Evolutionary conservation across 768 basidiomycete species (phyloP).

Genomic region (Saitozyma podzolica): DNA sequence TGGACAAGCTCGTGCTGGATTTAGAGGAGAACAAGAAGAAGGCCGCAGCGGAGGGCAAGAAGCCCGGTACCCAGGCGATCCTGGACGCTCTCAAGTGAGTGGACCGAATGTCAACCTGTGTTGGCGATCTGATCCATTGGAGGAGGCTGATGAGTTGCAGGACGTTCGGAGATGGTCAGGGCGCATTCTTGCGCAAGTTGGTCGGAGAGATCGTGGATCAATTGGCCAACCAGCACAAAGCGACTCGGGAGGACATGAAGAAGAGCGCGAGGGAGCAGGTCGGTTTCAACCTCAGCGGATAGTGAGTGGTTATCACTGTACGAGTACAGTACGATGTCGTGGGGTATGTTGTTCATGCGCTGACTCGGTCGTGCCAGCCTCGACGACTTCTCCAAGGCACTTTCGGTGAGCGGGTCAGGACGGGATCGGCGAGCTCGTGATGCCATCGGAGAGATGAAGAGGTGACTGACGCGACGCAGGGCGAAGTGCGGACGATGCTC

Average conservation of each 20-base stretch:
- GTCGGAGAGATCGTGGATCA: constrained; percentile 50
- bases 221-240: constrained; percentile 49
- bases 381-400: constrained; percentile 51
- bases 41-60: constrained; percentile 46
- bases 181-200: constrained; percentile 47
- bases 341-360: neutral
- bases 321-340: too few relatives aligned
- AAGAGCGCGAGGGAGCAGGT: constrained; percentile 49
- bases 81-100: constrained; percentile 51
- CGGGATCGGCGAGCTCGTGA: neutral
- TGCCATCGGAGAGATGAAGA: neutral
- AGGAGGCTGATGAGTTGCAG: constrained; percentile 12
- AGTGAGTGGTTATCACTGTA: constrained; percentile 41
- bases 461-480: constrained; percentile 22
- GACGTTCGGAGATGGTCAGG: constrained; percentile 42
- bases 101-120: neutral
- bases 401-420: constrained; percentile 38
- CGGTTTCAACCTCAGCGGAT: constrained; percentile 51
- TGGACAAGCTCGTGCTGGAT: constrained; percentile 46
- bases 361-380: constrained; percentile 26
- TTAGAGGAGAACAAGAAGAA: constrained; percentile 49
- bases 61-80: constrained; percentile 51
- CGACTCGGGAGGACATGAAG: constrained; percentile 43
- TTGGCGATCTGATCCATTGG: neutral
- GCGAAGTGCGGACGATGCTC: constrained; percentile 47